A percentile compares a stretch with the other conserved stretches of the same genome.
Conservation (phyloP, 345 rosid species). For the Camelina laxa region DNA sequence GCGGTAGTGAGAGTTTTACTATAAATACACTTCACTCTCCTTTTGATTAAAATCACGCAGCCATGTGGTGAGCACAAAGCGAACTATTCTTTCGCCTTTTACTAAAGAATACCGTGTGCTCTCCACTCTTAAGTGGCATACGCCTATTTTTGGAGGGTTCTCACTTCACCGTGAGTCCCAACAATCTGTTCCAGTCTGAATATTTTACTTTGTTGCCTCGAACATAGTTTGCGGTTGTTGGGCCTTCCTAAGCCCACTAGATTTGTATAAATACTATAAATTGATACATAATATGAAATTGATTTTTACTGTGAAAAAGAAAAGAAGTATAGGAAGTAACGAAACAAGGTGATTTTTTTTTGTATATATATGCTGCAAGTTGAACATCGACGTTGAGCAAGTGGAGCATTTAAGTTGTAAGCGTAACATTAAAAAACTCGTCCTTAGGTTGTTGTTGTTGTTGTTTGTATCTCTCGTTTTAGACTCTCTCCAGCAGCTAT, state of each 20-base stretch:
- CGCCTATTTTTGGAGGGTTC: constrained; percentile 1
- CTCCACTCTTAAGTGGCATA: constrained; percentile 25
- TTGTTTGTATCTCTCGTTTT: not conserved
- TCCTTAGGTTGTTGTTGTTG: not conserved
- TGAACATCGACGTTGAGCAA: not conserved
- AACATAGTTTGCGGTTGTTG: too few relatives aligned
- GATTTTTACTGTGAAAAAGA: too few relatives aligned
- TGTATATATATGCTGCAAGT: too few relatives aligned
- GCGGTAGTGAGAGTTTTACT: not conserved
- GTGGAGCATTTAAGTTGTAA: not conserved
- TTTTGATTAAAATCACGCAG: not conserved
- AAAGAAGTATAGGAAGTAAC: too few relatives aligned
- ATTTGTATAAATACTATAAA: too few relatives aligned
- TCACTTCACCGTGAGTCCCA: not conserved
- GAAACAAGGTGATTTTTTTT: too few relatives aligned
- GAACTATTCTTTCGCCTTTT: constrained; percentile 46
- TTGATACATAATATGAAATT: too few relatives aligned
- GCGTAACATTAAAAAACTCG: not conserved
- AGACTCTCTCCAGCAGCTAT: constrained; percentile 34
- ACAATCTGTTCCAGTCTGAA: not conserved
- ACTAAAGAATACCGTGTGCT: constrained; percentile 47
- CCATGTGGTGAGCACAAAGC: constrained; percentile 41
- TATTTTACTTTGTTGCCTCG: too few relatives aligned
- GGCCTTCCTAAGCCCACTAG: too few relatives aligned
- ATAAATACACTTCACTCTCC: not conserved